Base-by-base conservation (phyloP, 75 land plant genomes). In the Adiantum capillusveneris region DNA sequence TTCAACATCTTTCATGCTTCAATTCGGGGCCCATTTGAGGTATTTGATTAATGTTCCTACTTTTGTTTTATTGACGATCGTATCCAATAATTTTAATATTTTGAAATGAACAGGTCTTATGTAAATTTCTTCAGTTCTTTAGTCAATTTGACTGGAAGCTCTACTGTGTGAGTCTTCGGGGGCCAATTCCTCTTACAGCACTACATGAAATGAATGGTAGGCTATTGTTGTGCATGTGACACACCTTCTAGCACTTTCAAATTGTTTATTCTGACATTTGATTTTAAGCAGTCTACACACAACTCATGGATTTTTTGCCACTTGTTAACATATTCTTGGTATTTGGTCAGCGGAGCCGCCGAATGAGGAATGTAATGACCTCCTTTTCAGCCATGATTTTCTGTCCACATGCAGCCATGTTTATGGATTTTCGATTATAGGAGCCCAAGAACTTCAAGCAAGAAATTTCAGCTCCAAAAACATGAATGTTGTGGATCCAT, bases 111-210 rank as follows among this genome's bases (percentile, higher is more conserved):
- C 69, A 94, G 98, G 98, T 94, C 25, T 76, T 94, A 7, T 89
- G 79, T 65, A 84, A 80, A 31, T 94, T 94, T 67, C 59, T 94
- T 58, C 80, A 86, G 53, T 94, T 83, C 63, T 94, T 94, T 63
- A 89, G 90, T 60, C 89, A 84, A 56, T 94, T 94, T 79, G 98
- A 94, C 51, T 94, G 98, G 98, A 87, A 89, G 22, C 85, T 75
- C 19, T 94, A 79, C 60, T 94, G 96, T 80, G 73, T 94, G 36
- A 94, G 90, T 57, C 74, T 94, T 13, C 77, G 90, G 98, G 98
- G 98, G 11, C 98, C 98, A 22, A 80, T 94, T 37, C 90, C 83
- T 31, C 80, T 94, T 55, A 69, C 80, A 56, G 80, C 85, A 0
- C 77, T 94, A 20, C 87, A 90, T 48, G 90, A 81, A 53, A 71